These are phyloP conservation scores for Pharus latifolius DNA, from an alignment of 176 grass and related monocot species.

Conservation along the genomic window DNA sequence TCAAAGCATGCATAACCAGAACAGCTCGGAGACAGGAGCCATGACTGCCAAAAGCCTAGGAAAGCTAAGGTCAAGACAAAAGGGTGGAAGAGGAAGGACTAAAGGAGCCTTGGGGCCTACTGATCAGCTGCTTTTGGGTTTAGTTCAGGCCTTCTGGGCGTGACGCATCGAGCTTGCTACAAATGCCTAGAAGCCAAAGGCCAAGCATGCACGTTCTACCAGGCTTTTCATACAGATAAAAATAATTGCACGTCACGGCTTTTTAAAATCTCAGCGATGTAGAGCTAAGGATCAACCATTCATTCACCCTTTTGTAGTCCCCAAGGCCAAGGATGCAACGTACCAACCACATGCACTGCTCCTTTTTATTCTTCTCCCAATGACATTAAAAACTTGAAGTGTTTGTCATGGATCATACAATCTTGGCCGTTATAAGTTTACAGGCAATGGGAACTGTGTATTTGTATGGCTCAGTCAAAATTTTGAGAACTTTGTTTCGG, in stretches of 20 bases:
- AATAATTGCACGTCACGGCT: slow-evolving; percentile 12
- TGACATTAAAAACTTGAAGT: too few species aligned
- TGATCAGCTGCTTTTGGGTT: neutral
- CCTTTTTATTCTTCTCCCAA: too few species aligned
- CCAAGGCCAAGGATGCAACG: neutral
- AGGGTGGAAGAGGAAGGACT: neutral
- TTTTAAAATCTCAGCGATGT: neutral
- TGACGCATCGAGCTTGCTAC: neutral
- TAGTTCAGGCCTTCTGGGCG: neutral
- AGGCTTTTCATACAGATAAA: slow-evolving; percentile 7
- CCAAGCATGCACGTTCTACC: slow-evolving; percentile 4
- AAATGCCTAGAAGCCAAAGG: neutral
- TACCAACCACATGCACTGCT: neutral
- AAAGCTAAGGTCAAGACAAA: neutral
- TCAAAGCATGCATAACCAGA: neutral
- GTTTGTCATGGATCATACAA: neutral
- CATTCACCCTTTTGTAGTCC: slow-evolving; percentile 1
- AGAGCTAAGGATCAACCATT: neutral
- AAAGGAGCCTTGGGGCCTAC: neutral
- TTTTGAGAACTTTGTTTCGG: neutral
- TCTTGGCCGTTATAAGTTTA: neutral
- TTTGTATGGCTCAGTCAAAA: neutral
- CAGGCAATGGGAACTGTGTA: neutral
- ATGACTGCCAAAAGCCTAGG: neutral
- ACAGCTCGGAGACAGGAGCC: neutral